Evolutionary conservation across 805 yeast genomes (phyloP).

Genomic region (Ogataea methanolica): DNA sequence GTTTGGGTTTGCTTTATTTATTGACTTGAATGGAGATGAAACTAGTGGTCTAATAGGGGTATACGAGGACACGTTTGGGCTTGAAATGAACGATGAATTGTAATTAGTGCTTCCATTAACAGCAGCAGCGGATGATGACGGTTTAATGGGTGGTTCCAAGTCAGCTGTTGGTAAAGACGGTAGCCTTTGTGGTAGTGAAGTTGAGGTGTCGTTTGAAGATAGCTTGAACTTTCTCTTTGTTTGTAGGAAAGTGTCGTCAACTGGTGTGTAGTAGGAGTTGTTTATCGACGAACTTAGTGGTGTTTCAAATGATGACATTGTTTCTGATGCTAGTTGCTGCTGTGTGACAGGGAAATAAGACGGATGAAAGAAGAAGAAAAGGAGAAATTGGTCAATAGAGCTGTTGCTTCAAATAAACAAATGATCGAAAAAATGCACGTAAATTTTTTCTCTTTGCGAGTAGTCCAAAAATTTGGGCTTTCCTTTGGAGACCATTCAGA

Average conservation of each 20-base stretch:
- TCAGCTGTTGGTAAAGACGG: background rate
- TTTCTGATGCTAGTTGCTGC: background rate
- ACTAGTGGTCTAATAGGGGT: conserved; percentile 31
- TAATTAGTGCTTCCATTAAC: background rate
- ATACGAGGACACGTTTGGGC: conserved; percentile 13
- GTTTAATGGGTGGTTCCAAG: background rate
- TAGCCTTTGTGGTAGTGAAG: background rate
- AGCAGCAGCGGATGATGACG: background rate
- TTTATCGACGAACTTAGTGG: conserved; percentile 13
- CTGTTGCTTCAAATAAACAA: too few relatives aligned
- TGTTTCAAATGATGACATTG: conserved; percentile 19
- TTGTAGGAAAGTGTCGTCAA: conserved; percentile 26
- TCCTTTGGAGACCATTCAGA: too few relatives aligned
- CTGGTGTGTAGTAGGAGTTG: conserved; percentile 20
- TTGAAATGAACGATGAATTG: conserved; percentile 4
- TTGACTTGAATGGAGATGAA: conserved; percentile 29
- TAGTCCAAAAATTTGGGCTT: too few relatives aligned
- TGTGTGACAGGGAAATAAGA: background rate
- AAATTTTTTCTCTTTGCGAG: too few relatives aligned
- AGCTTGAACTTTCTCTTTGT: conserved; percentile 15
- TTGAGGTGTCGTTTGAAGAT: conserved; percentile 1
- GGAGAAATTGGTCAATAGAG: too few relatives aligned
- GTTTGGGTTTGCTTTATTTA: background rate
- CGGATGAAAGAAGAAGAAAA: too few relatives aligned
- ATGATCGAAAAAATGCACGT: too few relatives aligned